phyloP scores from a whole-genome alignment of 768 basidiomycete species.

The Leccinum obscurum region DNA sequence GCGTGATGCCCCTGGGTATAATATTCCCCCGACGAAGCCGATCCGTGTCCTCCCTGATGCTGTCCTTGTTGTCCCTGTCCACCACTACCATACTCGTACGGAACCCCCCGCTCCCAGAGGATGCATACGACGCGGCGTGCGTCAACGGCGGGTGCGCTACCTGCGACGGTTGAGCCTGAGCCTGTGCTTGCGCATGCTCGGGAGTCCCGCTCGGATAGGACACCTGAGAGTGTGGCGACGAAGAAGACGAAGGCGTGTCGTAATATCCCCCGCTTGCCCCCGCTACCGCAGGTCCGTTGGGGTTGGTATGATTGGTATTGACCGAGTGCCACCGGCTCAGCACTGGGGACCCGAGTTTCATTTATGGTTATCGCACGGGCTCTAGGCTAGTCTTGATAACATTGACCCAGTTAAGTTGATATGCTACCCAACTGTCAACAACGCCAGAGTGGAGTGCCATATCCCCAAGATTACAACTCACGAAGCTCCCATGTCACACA shows the following conservation, averaged over 20 bases:
- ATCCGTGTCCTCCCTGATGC: constrained; percentile 11
- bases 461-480: too few species aligned
- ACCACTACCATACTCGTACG: constrained; percentile 23
- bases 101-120: constrained; percentile 24
- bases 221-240: constrained; percentile 20
- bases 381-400: too few species aligned
- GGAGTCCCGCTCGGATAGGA: constrained; percentile 25
- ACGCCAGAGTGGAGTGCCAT: too few species aligned
- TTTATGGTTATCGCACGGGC: too few species aligned
- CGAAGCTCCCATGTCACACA: too few species aligned
- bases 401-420: too few species aligned
- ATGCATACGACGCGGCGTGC: constrained; percentile 24
- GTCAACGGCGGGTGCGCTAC: constrained; percentile 18
- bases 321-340: constrained; percentile 1
- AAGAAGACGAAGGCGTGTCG: constrained; percentile 22
- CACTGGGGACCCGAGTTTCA: too few species aligned
- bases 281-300: constrained; percentile 11
- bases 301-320: constrained; percentile 7
- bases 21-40: constrained; percentile 25
- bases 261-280: constrained; percentile 26
- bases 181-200: constrained; percentile 6
- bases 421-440: too few species aligned
- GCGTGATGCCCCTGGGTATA: constrained; percentile 18
- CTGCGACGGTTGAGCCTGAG: constrained; percentile 18
- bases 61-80: constrained; percentile 14